Base-by-base conservation (phyloP, 2,329 filamentous ascomycete species). In the Trichophyton rubrum region DNA sequence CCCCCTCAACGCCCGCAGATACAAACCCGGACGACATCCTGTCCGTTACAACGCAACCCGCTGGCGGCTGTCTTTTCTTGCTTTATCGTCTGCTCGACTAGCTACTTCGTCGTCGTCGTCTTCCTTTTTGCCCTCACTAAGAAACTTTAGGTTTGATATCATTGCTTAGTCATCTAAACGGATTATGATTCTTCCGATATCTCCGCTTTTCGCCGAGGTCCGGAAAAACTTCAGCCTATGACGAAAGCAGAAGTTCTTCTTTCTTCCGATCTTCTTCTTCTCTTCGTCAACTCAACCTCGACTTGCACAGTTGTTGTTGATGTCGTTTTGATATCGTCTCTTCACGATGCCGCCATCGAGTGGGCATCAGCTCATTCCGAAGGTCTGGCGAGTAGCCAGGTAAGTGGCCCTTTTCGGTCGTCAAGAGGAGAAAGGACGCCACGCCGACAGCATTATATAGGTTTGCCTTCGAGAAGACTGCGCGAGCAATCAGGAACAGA, bases 341-440 rank as follows among this genome's bases (percentile, higher is more conserved):
- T n/a, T 66, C 63, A 62, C 55, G 63, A 79, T 79, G 77, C 73
- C 77, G 69, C 74, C 75, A 66, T 73, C 74, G 59, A 76, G 70
- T 69, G 77, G 77, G 71, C 76, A 78, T 71, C 72, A 78, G 67
- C 69, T 79, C 71, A 74, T 79, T 63, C 75, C 77, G 57, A 78
- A 79, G 66, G 67, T 77, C 60, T 76, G 77, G 74, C 74, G 75
- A 68, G 72, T 74, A 68, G 73, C 76, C 64, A 77, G 73, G 76
- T 78, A 71, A 68, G 73, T 67, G 24, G 47, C 47, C 20, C 61
- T 58, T 56, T 55, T 24, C 17, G 30, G 56, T 20, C 47, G 27
- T 7, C 7, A 30, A 24, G 49, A 40, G 45, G 22, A 24, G 6
- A 30, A 27, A 15, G 49, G 7, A 15, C 5, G n/a, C 13, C n/a